Evolutionary conservation across 2,329 filamentous ascomycete species (phyloP), one percentile per base, ranked within the genome.

Genomic region (Stachybotrys chlorohalonatus): DNA sequence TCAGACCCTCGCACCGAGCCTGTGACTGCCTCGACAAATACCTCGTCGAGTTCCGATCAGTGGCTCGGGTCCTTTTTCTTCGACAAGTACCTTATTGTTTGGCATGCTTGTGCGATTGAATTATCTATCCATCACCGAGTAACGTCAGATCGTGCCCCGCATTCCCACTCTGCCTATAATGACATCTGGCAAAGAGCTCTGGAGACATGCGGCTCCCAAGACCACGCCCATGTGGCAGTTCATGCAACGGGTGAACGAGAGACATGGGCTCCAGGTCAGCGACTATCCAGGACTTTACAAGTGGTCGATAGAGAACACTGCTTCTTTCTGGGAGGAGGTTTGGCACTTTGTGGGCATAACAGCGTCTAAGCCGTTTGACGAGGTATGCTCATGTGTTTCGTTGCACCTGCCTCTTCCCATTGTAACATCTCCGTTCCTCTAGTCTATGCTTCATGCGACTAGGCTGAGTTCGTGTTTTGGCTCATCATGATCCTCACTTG

Each of bases 281-380:
- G 82, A 77, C 58, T 96, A 96, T 65, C 73, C 84, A 17, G 83
- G 83, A n/a, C 79, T 97, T 8, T 88, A 93, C 73, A 74, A 81
- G 66, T 97, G 93, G 93, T 96, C 90, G 60, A 80, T 94, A 59
- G 81, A 86, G 7, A 78, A 93, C 62, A 79, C 90, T 7, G 79
- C 84, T 30, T 74, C 79, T 1, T 95, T 96, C 69, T 97, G 93
- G 93, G 84, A 81, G 52, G 86, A 91, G 54, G 81, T 90, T 9
- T 96, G 92, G 92, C 77, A 88, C 47, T 92, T 87, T 70, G 88
- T 88, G 3, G 87, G 87, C 48, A 80, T 97, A 61, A 84, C 78
- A 59, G 83, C 89, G 6, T 87, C 87, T 30, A 76, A 75, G 63
- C 70, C 75, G 7, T 92, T 82, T 66, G 73, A 78, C 31, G 69